These are phyloP conservation scores for Ophiostoma fasciatum DNA, from an alignment of 2,329 filamentous ascomycete species.

Conservation along the genomic window DNA sequence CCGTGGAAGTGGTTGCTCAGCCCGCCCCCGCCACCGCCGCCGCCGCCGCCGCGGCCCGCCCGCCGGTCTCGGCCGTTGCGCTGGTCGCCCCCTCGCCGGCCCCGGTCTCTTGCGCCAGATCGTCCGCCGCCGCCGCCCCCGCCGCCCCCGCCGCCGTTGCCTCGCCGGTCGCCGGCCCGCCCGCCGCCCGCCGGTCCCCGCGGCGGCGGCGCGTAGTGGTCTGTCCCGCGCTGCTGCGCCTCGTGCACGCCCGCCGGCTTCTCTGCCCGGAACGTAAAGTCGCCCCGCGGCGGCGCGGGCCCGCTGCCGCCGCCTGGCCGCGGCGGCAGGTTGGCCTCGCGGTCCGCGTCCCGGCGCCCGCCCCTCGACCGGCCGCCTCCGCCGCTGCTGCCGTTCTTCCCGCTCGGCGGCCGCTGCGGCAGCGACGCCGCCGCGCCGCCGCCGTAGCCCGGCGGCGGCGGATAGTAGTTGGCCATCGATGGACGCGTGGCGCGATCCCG, in stretches of 20 bases:
- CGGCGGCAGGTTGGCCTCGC: not conserved
- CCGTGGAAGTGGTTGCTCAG: slow-evolving; percentile 14
- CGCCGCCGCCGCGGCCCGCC: not conserved
- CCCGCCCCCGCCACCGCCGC: not conserved
- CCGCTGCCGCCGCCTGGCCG: slow-evolving; percentile 1
- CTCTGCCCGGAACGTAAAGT: slow-evolving; percentile 42
- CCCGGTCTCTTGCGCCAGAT: not conserved
- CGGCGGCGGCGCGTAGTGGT: slow-evolving; percentile 21
- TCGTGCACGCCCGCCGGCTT: slow-evolving; percentile 34
- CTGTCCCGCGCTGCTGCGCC: slow-evolving; percentile 33
- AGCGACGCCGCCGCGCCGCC: slow-evolving; percentile 1
- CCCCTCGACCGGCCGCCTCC: not conserved
- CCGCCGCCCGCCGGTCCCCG: not conserved
- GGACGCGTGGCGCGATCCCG: too few species aligned
- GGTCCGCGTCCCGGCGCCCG: not conserved
- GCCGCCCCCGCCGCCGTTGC: slow-evolving; percentile 3
- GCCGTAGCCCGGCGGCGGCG: slow-evolving; percentile 8
- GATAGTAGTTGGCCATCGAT: too few species aligned
- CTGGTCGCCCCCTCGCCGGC: slow-evolving; percentile 6
- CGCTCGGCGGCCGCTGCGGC: slow-evolving; percentile 5
- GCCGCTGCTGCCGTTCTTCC: not conserved
- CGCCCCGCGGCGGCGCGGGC: slow-evolving; percentile 24
- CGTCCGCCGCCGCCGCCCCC: not conserved
- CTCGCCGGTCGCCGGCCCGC: slow-evolving; percentile 1
- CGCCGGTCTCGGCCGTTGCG: slow-evolving; percentile 2